Evolutionary conservation across 2,329 filamentous ascomycete genomes (phyloP), one percentile per base, ranked within the genome.

Genomic region (Calonectria henricotiae): DNA sequence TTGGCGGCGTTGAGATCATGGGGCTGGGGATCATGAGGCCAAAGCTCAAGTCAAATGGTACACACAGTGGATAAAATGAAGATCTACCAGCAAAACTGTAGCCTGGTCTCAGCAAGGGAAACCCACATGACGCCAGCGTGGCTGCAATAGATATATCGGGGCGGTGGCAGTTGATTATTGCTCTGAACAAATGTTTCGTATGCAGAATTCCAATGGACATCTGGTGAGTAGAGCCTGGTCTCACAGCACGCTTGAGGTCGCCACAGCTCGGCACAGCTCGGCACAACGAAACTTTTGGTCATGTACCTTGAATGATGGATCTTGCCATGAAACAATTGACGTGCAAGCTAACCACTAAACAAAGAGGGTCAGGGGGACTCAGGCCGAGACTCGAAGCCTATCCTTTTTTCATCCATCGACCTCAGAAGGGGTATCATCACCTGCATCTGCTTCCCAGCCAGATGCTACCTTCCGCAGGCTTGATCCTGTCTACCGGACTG

Each of bases 391-490:
- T 1, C 20, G 5, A 9, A 3, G 39, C 32, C 44, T 15, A 7
- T 61, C 27, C 12, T n/a, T 61, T 12, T 61, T 41, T 30, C 23
- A 61, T 61, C 44, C 55, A 37, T 44, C 17, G 25, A 44, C 9
- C 37, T 27, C 30, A n/a, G 55, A 30, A 65, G 62, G 32, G 46
- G 17, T 20, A 39, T n/a, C 17, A 63, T 23, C 41, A 46, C 54
- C 32, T 41, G 51, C 41, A 65, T 65, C 25, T 30, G 27, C 39
- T 35, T 51, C 47, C 49, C 13, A 37, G 37, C 12, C 39, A 58
- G 20, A 54, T 54, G 37, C 47, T 25, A 65, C 54, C 35, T 60
- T 35, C 32, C 27, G 39, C 54, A 66, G 32, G 63, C 51, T n/a
- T 46, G 13, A 46, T 65, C 64, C 39, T 20, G 35, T 47, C 39